These are phyloP conservation scores for Colletotrichum sp. DNA, from an alignment of 2,329 filamentous ascomycete genomes.

Conservation along the genomic window DNA sequence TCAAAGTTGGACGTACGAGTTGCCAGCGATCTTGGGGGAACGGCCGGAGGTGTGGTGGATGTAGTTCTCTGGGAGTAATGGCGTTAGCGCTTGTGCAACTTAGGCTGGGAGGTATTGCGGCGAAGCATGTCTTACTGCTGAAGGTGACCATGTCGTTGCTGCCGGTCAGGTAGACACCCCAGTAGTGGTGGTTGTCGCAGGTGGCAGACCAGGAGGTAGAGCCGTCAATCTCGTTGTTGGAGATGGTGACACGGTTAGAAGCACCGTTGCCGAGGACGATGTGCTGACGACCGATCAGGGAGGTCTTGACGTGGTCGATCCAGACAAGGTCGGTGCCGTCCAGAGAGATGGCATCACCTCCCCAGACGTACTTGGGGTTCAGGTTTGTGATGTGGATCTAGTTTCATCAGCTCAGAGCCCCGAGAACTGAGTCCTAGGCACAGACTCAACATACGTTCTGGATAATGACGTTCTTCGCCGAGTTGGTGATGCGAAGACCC, in stretches of 20 bases:
- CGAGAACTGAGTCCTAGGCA: too few species aligned
- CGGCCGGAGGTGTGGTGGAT: slow-evolving; percentile 64
- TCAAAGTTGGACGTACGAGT: slow-evolving; percentile 37
- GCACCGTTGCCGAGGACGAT: slow-evolving; percentile 61
- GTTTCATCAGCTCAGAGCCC: too few species aligned
- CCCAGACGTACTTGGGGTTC: slow-evolving; percentile 65
- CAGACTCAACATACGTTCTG: slow-evolving; percentile 45
- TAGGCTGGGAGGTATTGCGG: neutral
- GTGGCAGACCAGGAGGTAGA: slow-evolving; percentile 57
- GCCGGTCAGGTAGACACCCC: slow-evolving; percentile 63
- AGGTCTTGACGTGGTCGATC: slow-evolving; percentile 62
- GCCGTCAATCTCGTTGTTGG: slow-evolving; percentile 66
- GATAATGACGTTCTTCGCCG: slow-evolving; percentile 61
- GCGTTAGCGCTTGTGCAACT: neutral
- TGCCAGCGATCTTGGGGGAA: slow-evolving; percentile 61
- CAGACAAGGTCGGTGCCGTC: slow-evolving; percentile 51
- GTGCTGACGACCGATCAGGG: slow-evolving; percentile 64
- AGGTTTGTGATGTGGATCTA: slow-evolving; percentile 52
- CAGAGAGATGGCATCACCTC: slow-evolving; percentile 62
- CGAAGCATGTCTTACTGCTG: slow-evolving; percentile 35
- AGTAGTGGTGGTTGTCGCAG: slow-evolving; percentile 66
- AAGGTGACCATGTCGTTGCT: slow-evolving; percentile 61
- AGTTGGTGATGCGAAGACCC: slow-evolving; percentile 54
- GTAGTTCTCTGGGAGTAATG: slow-evolving; percentile 51
- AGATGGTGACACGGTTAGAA: slow-evolving; percentile 62